These are phyloP conservation scores for Venturia aucupariae DNA, from an alignment of 2,329 filamentous ascomycete species.

Conservation along the genomic window DNA sequence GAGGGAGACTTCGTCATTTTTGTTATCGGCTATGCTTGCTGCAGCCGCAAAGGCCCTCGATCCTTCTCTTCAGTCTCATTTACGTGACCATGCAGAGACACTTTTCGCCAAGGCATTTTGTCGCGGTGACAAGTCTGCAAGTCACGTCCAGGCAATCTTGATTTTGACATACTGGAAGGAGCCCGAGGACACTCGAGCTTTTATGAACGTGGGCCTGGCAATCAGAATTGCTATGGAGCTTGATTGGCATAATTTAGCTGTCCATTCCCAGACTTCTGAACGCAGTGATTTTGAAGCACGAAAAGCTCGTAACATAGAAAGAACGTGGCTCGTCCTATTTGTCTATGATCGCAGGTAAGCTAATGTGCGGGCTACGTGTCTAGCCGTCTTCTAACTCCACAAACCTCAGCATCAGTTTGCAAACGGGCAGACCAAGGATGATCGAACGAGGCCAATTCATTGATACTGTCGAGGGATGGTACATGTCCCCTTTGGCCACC, in stretches of 20 bases:
- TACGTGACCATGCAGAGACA: not conserved
- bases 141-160: not conserved
- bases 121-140: not conserved
- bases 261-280: not conserved
- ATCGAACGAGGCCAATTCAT: not conserved
- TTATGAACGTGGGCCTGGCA: too few species aligned
- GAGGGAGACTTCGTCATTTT: too few species aligned
- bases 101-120: too few species aligned
- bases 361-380: not conserved
- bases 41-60: too few species aligned
- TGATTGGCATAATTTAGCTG: not conserved
- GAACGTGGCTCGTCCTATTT: not conserved
- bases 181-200: not conserved
- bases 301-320: too few species aligned
- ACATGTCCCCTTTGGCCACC: not conserved
- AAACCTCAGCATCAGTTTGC: not conserved
- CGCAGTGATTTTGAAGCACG: not conserved
- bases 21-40: too few species aligned
- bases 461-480: not conserved
- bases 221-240: not conserved
- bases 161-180: not conserved
- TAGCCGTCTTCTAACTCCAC: not conserved
- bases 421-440: not conserved
- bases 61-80: too few species aligned
- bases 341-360: not conserved